phyloP scores from a whole-genome alignment of 352 stramenopile genomes.

The Globisporangium heterothallicum region DNA sequence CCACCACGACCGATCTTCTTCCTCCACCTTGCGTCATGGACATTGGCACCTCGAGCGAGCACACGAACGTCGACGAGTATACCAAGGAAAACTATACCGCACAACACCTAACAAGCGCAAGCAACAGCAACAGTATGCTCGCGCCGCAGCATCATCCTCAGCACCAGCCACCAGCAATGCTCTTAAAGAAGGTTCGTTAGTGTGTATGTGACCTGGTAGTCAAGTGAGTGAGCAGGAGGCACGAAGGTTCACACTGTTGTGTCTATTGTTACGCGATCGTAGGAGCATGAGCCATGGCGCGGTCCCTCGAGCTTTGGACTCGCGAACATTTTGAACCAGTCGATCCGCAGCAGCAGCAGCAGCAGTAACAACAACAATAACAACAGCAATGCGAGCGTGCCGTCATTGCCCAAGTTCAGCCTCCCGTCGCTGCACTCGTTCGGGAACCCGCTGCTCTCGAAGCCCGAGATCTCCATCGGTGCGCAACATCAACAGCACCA shows the following conservation, averaged over 20 bases:
- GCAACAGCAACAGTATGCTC: constrained; percentile 8
- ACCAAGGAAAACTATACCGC: constrained; percentile 23
- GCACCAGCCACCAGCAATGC: background rate
- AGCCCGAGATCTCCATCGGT: constrained; percentile 33
- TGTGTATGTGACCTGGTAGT: constrained; percentile 5
- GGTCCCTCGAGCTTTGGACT: constrained; percentile 65
- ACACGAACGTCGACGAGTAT: constrained; percentile 13
- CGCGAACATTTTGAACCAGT: constrained; percentile 77
- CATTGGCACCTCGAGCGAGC: constrained; percentile 2
- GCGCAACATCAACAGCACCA: too few species aligned
- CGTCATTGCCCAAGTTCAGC: constrained; percentile 54
- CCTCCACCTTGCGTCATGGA: constrained; percentile 15
- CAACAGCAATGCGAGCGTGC: too few species aligned
- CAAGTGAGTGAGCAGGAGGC: background rate
- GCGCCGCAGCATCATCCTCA: constrained; percentile 11
- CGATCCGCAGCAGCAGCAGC: constrained; percentile 3
- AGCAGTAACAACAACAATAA: too few species aligned
- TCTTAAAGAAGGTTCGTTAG: constrained; percentile 12
- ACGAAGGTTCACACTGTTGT: constrained; percentile 21
- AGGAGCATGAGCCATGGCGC: constrained; percentile 70
- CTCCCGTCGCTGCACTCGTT: constrained; percentile 76
- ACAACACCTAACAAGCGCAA: constrained; percentile 10
- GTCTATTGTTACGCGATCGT: constrained; percentile 7
- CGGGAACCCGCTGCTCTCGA: constrained; percentile 52
- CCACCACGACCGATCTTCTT: constrained; percentile 13